Percentiles rank a stretch among this genome's conserved stretches.
phyloP scores from a whole-genome alignment of 2,329 filamentous ascomycete genomes.

The Xylaria sp. region DNA sequence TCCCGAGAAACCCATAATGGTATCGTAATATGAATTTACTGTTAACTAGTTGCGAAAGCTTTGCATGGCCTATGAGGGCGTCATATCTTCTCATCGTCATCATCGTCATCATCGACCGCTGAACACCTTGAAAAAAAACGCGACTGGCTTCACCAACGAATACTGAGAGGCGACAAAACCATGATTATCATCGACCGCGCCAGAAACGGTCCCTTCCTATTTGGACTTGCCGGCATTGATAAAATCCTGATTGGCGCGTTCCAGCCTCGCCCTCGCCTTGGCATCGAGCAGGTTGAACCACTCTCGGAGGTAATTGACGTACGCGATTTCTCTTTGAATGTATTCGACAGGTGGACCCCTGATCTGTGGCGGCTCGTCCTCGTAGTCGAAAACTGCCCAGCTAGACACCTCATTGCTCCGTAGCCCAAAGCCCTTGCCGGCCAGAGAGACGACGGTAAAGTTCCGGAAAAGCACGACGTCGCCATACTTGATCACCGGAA shows the following conservation, averaged over 20 bases:
- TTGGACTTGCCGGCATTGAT: slow-evolving; percentile 42
- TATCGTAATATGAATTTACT: slow-evolving; percentile 5
- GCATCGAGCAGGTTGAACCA: slow-evolving; percentile 62
- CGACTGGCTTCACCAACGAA: slow-evolving; percentile 7
- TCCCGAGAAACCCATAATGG: neutral
- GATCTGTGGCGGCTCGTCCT: slow-evolving; percentile 60
- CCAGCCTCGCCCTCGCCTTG: slow-evolving; percentile 58
- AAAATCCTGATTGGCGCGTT: slow-evolving; percentile 57
- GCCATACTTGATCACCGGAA: slow-evolving; percentile 65
- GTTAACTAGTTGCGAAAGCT: neutral
- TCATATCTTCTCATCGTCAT: slow-evolving; percentile 4
- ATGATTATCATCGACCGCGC: neutral
- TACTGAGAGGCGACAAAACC: neutral
- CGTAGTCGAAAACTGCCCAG: slow-evolving; percentile 69
- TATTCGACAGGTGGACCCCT: slow-evolving; percentile 69
- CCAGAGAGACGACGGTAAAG: slow-evolving; percentile 64
- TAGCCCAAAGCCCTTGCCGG: slow-evolving; percentile 65
- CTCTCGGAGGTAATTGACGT: slow-evolving; percentile 59
- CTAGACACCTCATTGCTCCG: slow-evolving; percentile 64
- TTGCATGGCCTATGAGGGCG: neutral
- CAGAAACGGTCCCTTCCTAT: slow-evolving; percentile 23
- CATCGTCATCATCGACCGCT: neutral
- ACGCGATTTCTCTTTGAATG: slow-evolving; percentile 58
- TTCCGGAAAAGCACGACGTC: slow-evolving; percentile 68
- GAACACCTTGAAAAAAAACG: neutral